Conservation (phyloP, 352 stramenopile genomes). For the Pythium phragmitis region DNA sequence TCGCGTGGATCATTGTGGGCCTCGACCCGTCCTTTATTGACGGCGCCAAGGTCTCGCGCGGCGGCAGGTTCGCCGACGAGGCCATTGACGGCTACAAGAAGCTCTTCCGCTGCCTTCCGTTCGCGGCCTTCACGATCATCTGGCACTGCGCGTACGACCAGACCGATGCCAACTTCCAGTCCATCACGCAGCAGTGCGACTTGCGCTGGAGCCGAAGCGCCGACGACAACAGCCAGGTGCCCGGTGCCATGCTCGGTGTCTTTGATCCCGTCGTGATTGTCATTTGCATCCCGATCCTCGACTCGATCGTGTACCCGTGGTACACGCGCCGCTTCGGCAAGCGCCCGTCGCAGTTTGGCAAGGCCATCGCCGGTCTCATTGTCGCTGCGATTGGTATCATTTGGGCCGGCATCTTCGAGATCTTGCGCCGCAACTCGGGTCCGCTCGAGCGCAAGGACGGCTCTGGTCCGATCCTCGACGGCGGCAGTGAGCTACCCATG, state of each 20-base stretch:
- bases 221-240: conserved; percentile 50
- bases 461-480: conserved; percentile 40
- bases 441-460: conserved; percentile 29
- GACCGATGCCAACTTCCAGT: conserved; percentile 87
- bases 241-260: conserved; percentile 76
- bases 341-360: conserved; percentile 58
- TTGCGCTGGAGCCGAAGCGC: conserved; percentile 44
- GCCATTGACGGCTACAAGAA: conserved; percentile 85
- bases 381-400: conserved; percentile 79
- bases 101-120: conserved; percentile 80
- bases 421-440: conserved; percentile 60
- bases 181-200: conserved; percentile 83
- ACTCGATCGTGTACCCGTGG: conserved; percentile 70
- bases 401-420: conserved; percentile 79
- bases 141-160: conserved; percentile 88
- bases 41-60: conserved; percentile 81
- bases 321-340: conserved; percentile 58
- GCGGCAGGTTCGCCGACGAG: conserved; percentile 75
- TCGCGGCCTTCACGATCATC: conserved; percentile 88
- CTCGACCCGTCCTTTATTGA: conserved; percentile 82
- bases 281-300: conserved; percentile 69
- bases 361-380: conserved; percentile 71
- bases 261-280: conserved; percentile 88
- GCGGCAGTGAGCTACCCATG: conserved; percentile 67
- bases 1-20: conserved; percentile 77